A percentile compares a stretch with the other conserved stretches of the same genome.
Conservation (phyloP, 1,139 yeast genomes). For the Kodamaea sp. region DNA sequence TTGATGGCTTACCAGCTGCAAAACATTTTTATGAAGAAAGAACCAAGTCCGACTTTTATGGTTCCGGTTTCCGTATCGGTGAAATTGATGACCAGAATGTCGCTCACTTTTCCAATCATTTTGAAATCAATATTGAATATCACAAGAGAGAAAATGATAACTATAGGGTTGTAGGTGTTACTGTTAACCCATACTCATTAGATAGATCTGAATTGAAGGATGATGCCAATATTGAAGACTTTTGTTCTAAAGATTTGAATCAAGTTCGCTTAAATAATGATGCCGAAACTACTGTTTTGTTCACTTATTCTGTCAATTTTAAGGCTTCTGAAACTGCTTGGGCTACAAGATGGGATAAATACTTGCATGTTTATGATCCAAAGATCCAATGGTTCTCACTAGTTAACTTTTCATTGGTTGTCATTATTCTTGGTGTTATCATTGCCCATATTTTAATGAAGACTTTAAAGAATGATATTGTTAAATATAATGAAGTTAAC, state of each 20-base stretch:
- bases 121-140: conserved; percentile 72
- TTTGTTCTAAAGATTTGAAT: conserved; percentile 33
- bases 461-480: conserved; percentile 81
- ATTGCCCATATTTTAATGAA: conserved; percentile 77
- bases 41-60: conserved; percentile 61
- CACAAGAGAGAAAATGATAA: conserved; percentile 68
- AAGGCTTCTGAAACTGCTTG: conserved; percentile 69
- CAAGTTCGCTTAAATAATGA: conserved; percentile 30
- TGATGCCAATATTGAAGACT: conserved; percentile 25
- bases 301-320: conserved; percentile 54
- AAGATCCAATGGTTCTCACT: conserved; percentile 95
- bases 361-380: conserved; percentile 86
- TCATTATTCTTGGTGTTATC: conserved; percentile 69
- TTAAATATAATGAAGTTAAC: conserved; percentile 84
- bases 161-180: conserved; percentile 87
- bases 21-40: conserved; percentile 51
- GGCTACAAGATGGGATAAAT: conserved; percentile 99
- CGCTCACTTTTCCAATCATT: conserved; percentile 74
- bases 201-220: conserved; percentile 34
- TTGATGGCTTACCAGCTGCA: conserved; percentile 95
- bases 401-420: conserved; percentile 78
- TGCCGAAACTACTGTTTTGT: conserved; percentile 30
- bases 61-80: conserved; percentile 82
- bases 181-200: conserved; percentile 67
- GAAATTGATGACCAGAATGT: conserved; percentile 42